Evolutionary conservation across 441 rosid species (phyloP).

Genomic region (Codiaeum variegatum): DNA sequence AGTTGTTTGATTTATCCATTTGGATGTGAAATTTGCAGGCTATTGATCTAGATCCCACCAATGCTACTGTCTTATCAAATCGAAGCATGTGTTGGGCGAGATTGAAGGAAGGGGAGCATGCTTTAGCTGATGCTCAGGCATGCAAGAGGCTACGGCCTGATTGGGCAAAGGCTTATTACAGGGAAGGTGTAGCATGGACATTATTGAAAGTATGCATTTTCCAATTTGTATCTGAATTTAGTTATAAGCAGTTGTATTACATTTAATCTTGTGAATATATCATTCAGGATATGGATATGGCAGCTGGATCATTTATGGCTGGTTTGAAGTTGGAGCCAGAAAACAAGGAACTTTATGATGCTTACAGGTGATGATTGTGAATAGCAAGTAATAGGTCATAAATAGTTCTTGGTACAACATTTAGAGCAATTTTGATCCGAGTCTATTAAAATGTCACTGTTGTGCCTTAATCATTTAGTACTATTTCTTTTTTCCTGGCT

Average conservation of each 20-base stretch:
- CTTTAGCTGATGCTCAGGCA: constrained; percentile 1
- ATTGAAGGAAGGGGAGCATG: constrained; percentile 11
- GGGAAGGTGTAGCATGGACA: constrained; percentile 15
- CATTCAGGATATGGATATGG: background rate
- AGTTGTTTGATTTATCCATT: background rate
- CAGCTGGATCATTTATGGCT: background rate
- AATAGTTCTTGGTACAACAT: background rate
- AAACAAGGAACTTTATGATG: background rate
- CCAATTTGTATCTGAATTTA: background rate
- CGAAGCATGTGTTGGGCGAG: constrained; percentile 14
- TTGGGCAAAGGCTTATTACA: constrained; percentile 2
- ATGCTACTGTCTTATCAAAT: constrained; percentile 6
- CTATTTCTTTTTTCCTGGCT: too few species aligned
- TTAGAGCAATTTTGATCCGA: too few species aligned
- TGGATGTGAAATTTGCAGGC: background rate
- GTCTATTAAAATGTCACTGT: too few species aligned
- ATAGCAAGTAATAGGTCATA: background rate
- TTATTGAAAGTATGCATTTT: constrained; percentile 6
- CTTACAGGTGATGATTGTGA: background rate
- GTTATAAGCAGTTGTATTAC: background rate
- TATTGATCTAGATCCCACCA: background rate
- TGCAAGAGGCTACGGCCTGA: background rate
- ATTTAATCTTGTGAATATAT: background rate
- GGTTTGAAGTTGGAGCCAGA: background rate
- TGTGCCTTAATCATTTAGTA: too few species aligned